Evolutionary conservation across 2,329 filamentous ascomycete genomes (phyloP).

Genomic region (Truncatella angustata): DNA sequence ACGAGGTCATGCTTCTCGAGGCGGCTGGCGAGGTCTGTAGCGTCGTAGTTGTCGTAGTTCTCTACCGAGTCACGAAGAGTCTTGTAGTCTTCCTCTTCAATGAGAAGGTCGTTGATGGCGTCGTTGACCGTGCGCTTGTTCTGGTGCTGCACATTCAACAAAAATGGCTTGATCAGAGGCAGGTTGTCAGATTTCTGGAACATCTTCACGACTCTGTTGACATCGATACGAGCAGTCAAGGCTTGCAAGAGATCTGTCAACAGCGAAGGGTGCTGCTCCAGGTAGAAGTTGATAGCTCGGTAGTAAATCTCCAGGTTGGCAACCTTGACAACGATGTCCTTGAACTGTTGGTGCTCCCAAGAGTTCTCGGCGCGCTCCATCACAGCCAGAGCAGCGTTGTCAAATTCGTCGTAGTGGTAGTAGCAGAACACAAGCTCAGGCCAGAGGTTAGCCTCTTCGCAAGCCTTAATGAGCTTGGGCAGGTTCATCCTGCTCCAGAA

Average conservation of each 20-base stretch:
- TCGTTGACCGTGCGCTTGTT: slow-evolving; percentile 99
- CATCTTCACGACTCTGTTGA: slow-evolving; percentile 98
- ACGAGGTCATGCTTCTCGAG: slow-evolving; percentile 97
- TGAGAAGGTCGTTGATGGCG: slow-evolving; percentile 94
- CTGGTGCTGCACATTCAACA: slow-evolving; percentile 91
- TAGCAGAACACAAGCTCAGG: slow-evolving; percentile 97
- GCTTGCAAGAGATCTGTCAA: slow-evolving; percentile 93
- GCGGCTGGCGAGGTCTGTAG: slow-evolving; percentile 84
- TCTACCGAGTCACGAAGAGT: slow-evolving; percentile 95
- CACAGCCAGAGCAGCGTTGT: slow-evolving; percentile 94
- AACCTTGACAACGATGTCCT: slow-evolving; percentile 97
- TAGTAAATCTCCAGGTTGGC: slow-evolving; percentile 99
- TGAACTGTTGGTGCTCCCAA: slow-evolving; percentile 99
- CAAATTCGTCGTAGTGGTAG: slow-evolving; percentile 97
- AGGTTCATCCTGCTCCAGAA: slow-evolving; percentile 99
- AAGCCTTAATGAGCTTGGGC: slow-evolving; percentile 91
- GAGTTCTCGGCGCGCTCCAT: slow-evolving; percentile 97
- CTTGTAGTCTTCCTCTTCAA: slow-evolving; percentile 99
- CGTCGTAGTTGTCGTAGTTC: slow-evolving; percentile 99
- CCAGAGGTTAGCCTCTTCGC: slow-evolving; percentile 94
- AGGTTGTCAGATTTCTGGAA: slow-evolving; percentile 99
- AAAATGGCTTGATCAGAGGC: slow-evolving; percentile 96
- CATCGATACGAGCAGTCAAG: slow-evolving; percentile 90
- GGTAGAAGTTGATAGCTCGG: slow-evolving; percentile 92
- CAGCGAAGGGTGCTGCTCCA: slow-evolving; percentile 93